Evolutionary conservation across 2,329 filamentous ascomycete species (phyloP), one percentile per base, ranked within the genome.

Genomic region (Colletotrichum shisoi): DNA sequence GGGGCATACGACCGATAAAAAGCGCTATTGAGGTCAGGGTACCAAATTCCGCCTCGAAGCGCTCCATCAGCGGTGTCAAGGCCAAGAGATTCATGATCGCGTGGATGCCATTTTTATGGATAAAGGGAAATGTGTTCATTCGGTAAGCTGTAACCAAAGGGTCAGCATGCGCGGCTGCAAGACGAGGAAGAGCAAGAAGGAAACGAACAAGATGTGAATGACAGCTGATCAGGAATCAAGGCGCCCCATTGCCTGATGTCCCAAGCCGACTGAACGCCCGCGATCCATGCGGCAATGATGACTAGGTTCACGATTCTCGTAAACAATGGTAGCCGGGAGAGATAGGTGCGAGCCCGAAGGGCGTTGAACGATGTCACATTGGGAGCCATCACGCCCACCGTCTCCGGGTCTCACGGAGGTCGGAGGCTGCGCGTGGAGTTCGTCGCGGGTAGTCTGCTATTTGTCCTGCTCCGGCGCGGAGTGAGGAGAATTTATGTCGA

Each of bases 11-110:
- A 64, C 95, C 95, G 74, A 95, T 87, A 77, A 98, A 97, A 59
- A 98, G 83, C 42, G 92, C 87, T 70, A 96, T 77, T n/a, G 93
- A 91, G 31, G 92, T 92, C 74, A 98, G 82, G 8, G 94, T 98
- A 59, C 95, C 95, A 78, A 96, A 89, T 77, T 97, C 94, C 69
- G 87, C 86, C 81, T 99, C 95, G 78, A 98, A 99, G 69, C 94
- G 87, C 79, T 97, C 94, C 77, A 99, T 81, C 58, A 99, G 82
- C n/a, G 95, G 95, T 45, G 90, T 89, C 70, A 98, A 78, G 24
- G 93, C 91, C 70, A 96, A 59, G 27, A 93, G 77, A 78, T 98
- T 97, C 75, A 96, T 81, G 60, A 94, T 74, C 69, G 90, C 85
- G 78, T 98, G 95, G 72, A 97, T 82, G 76, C 96, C 85, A 73